These are phyloP conservation scores for Ceratorhiza oryzae-sativae DNA, from an alignment of 1,284 basidiomycete genomes.

Conservation along the genomic window DNA sequence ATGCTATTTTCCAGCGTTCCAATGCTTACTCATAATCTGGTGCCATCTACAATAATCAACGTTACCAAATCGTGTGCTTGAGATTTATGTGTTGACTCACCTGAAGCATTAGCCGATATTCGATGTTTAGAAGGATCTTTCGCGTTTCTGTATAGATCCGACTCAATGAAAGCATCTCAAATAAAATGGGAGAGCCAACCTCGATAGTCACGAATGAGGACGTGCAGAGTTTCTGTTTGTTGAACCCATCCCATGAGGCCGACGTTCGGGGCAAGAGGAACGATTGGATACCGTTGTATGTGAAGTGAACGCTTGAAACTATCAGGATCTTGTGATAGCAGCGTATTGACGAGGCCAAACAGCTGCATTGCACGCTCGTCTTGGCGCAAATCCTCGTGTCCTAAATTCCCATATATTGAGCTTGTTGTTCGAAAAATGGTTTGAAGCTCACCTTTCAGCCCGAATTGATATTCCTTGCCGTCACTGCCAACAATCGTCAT, in stretches of 20 bases:
- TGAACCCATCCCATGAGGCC: conserved; percentile 96
- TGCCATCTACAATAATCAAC: conserved; percentile 76
- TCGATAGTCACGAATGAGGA: conserved; percentile 94
- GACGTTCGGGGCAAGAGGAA: conserved; percentile 94
- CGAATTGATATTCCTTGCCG: conserved; percentile 91
- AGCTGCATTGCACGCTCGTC: conserved; percentile 99
- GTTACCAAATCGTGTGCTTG: neutral
- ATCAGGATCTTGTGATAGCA: conserved; percentile 90
- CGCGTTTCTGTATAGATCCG: conserved; percentile 61
- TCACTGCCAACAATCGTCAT: conserved; percentile 90
- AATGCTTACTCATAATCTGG: conserved; percentile 83
- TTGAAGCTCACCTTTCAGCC: conserved; percentile 77
- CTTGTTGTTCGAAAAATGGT: neutral
- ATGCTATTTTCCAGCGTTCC: neutral
- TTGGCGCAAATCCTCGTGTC: conserved; percentile 98
- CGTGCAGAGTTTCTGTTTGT: conserved; percentile 96
- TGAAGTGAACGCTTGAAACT: conserved; percentile 96
- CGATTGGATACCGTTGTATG: conserved; percentile 93
- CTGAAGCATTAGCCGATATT: conserved; percentile 93
- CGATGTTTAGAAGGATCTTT: conserved; percentile 97
- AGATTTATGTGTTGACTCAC: neutral
- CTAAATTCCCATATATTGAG: conserved; percentile 52
- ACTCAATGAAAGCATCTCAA: neutral
- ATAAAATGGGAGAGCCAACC: conserved; percentile 48
- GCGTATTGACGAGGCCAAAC: conserved; percentile 95